Evolutionary conservation across 2,329 filamentous ascomycete genomes (phyloP).

Genomic region (Periconia digitata): DNA sequence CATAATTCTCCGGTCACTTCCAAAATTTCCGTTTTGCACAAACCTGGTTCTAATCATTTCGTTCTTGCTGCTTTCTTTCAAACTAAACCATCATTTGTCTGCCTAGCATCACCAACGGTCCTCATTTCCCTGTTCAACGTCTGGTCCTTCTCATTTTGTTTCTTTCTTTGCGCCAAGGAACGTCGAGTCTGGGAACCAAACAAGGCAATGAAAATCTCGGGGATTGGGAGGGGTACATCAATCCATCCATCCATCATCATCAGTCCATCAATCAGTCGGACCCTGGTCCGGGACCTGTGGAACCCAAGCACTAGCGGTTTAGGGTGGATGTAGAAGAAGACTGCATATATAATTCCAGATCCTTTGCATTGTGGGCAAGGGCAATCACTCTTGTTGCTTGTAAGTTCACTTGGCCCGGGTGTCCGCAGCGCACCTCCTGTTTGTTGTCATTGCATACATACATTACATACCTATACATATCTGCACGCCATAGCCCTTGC

Average conservation of each 20-base stretch:
- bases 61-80: slow-evolving; percentile 13
- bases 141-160: too few relatives aligned
- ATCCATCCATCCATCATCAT: too few relatives aligned
- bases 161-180: too few relatives aligned
- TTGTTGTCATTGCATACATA: background rate
- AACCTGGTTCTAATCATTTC: slow-evolving; percentile 7
- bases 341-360: slow-evolving; percentile 39
- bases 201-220: too few relatives aligned
- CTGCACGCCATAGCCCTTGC: background rate
- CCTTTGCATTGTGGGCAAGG: slow-evolving; percentile 19
- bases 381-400: background rate
- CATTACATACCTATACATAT: slow-evolving; percentile 6
- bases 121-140: background rate
- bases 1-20: slow-evolving; percentile 18
- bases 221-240: too few relatives aligned
- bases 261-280: too few relatives aligned
- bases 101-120: background rate
- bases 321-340: slow-evolving; percentile 28
- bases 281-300: slow-evolving; percentile 33
- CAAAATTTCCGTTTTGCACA: background rate
- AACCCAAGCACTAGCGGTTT: slow-evolving; percentile 27
- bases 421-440: background rate
- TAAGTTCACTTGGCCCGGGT: slow-evolving; percentile 4
- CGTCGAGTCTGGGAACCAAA: too few relatives aligned
- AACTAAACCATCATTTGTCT: too few relatives aligned